Evolutionary conservation across 164 flowering plant species (phyloP).

Genomic region (Berberis thunbergii): DNA sequence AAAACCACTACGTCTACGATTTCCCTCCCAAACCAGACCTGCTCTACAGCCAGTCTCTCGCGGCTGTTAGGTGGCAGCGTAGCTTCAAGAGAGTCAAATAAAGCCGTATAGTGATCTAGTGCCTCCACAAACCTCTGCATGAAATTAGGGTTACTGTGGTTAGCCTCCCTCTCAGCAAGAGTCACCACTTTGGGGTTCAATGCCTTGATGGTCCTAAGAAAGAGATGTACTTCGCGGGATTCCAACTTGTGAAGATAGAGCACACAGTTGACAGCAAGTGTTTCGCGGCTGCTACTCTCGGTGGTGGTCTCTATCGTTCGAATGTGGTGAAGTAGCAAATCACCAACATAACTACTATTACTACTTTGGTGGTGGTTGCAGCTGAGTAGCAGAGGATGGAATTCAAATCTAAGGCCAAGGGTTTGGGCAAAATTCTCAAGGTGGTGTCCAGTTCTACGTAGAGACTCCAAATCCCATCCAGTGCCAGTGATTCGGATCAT

Average conservation of each 20-base stretch:
- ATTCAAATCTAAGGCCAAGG: conserved; percentile 68
- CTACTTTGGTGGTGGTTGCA: too few relatives aligned
- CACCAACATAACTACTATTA: too few relatives aligned
- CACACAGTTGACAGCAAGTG: conserved; percentile 69
- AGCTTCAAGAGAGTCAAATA: conserved; percentile 83
- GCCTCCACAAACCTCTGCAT: conserved; percentile 61
- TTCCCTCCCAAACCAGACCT: conserved; percentile 75
- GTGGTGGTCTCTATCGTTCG: too few relatives aligned
- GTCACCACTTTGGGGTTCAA: conserved; percentile 73
- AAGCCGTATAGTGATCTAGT: conserved; percentile 59
- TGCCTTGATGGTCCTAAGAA: conserved; percentile 53
- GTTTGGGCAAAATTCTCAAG: conserved; percentile 65
- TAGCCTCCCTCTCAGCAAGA: conserved; percentile 67
- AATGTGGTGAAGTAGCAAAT: too few relatives aligned
- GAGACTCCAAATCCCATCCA: conserved; percentile 45
- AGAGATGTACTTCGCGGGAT: conserved; percentile 17
- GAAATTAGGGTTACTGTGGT: conserved; percentile 57
- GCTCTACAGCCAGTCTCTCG: conserved; percentile 73
- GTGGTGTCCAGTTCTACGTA: conserved; percentile 67
- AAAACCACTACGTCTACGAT: conserved; percentile 50
- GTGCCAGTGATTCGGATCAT: conserved; percentile 72
- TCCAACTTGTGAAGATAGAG: conserved; percentile 56
- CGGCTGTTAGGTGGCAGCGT: conserved; percentile 71
- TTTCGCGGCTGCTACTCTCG: conserved; percentile 19
- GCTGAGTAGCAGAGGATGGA: conserved; percentile 45